Evolutionary conservation across 2,329 filamentous ascomycete genomes (phyloP), one percentile per base, ranked within the genome.

Genomic region (Exophiala oligosperma): DNA sequence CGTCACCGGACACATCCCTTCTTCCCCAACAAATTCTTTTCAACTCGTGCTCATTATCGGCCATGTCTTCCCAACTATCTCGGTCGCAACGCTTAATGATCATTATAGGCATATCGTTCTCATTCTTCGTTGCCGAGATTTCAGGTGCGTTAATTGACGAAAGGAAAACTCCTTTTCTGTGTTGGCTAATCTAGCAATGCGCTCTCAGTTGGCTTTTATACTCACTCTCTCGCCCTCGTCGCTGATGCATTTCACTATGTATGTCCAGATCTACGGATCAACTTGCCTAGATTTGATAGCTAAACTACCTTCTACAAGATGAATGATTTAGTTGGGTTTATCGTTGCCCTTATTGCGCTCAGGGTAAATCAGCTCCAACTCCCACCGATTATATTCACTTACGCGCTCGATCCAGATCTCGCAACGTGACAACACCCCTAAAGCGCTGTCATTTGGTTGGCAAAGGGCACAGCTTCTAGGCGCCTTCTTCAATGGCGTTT

Each of bases 401-500:
- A n/a, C n/a, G n/a, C n/a, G n/a, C n/a, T n/a, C n/a, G 6, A 14
- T 14, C 6, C 14, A 87, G 85, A 72, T 87, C 57, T 80, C 85
- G 21, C 80, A 87, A 63, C 75, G 79, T 43, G 74, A 76, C 46
- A 73, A 81, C 4, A 81, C 81, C 1, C 86, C 87, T 0, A 77
- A 81, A 60, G 77, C 77, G 9, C 77, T 89, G 14, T 84, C 88
- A 0, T 92, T 89, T 65, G 89, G 89, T n/a, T 92, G 88, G 88
- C 86, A 89, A 56, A 81, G 89, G 29, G 87, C 88, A 14, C 82
- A 84, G 14, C 71, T 91, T 1, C 77, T 92, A 0, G 89, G 89
- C 4, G 87, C 88, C 23, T 92, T 92, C 72, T 92, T 92, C 79
- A 92, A 92, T 67, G 89, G 89, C 12, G 85, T 87, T 1, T 89